These are phyloP conservation scores for Gossypium longicalyx DNA, from an alignment of 345 rosid species.

Conservation along the genomic window DNA sequence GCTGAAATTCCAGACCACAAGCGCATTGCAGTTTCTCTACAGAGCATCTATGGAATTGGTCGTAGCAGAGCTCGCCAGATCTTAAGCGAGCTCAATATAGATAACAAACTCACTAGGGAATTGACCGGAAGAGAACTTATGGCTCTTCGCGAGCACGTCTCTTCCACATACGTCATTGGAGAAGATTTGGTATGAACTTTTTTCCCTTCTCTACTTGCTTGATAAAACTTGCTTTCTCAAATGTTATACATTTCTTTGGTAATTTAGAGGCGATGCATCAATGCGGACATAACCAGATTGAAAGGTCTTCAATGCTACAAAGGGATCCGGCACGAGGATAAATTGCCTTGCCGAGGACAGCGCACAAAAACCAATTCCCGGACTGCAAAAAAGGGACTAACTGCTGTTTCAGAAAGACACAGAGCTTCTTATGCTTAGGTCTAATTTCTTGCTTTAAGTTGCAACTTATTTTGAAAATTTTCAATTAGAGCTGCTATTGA, in stretches of 20 bases:
- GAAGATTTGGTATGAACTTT: slow-evolving; percentile 45
- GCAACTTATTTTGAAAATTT: not conserved
- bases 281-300: slow-evolving; percentile 33
- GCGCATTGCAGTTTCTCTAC: slow-evolving; percentile 47
- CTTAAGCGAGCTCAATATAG: slow-evolving; percentile 44
- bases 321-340: slow-evolving; percentile 34
- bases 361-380: slow-evolving; percentile 40
- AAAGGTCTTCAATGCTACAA: slow-evolving; percentile 37
- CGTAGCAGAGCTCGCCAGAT: slow-evolving; percentile 45
- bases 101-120: slow-evolving; percentile 50
- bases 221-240: not conserved
- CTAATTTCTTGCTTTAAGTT: not conserved
- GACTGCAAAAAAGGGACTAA: slow-evolving; percentile 31
- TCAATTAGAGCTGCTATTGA: not conserved
- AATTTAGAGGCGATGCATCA: slow-evolving; percentile 33
- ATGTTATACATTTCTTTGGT: not conserved
- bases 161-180: slow-evolving; percentile 44
- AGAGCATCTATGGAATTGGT: slow-evolving; percentile 56
- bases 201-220: not conserved
- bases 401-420: not conserved
- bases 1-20: slow-evolving; percentile 51
- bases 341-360: slow-evolving; percentile 48
- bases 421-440: slow-evolving; percentile 6
- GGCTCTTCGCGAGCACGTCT: slow-evolving; percentile 40
- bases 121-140: slow-evolving; percentile 50